Base-by-base conservation (phyloP, 2,329 filamentous ascomycete species). In the Claviceps africana region DNA sequence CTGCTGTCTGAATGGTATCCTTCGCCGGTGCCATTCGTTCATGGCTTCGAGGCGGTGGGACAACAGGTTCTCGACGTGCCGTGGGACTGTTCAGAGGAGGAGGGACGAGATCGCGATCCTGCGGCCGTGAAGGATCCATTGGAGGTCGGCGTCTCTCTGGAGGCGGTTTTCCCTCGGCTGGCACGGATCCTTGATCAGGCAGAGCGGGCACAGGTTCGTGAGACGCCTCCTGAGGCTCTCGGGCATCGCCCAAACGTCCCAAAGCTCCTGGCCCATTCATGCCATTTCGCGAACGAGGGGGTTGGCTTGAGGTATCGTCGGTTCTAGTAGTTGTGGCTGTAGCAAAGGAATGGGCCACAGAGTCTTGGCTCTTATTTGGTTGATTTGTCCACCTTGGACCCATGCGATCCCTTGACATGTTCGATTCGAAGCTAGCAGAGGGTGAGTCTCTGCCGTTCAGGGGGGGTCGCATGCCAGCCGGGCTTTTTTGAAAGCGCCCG, bases 131-230 rank as follows among this genome's bases (percentile, higher is more conserved):
- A 8, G 77, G 74, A 54, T 83, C 77, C 79, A 86, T 84, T 0
- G 82, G 80, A 2, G 83, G 83, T 48, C 83, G 70, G 62, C 76
- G 81, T 55, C 83, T 72, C 58, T 85, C 81, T 0, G 83, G 83
- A 1, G 78, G 73, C 35, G 71, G 71, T 22, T 75, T 68, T 37
- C 74, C 73, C 8, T 63, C 56, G 33, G 54, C 53, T 19, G 55
- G 52, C 15, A 51, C 47, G 42, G 53, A 51, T 17, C 22, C 47
- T 47, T 42, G 43, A 1, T 30, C 11, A 47, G 45, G n/a, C 9
- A 25, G 25, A 22, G 17, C 28, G n/a, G 53, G 51, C 13, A 45
- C n/a, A 33, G 47, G 42, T 21, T 59, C 56, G 17, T 55, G 56
- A 10, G 54, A 42, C 30, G 54, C 52, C 15, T 61, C 58, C 25